These are phyloP conservation scores for Trebouxia gelatinosa DNA, from an alignment of 163 green algal species.

Conservation along the genomic window DNA sequence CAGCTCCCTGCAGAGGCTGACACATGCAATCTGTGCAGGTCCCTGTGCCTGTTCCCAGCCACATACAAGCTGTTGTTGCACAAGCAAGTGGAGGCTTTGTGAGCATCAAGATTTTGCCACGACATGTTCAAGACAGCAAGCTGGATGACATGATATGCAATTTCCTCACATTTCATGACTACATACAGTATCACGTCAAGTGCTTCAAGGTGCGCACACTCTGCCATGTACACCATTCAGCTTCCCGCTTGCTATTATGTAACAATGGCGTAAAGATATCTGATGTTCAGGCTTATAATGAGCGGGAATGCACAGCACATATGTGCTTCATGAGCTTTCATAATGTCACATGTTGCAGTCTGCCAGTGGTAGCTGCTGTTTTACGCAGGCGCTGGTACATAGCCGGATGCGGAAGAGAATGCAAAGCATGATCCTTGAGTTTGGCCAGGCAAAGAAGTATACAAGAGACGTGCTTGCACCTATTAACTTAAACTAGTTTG, in stretches of 20 bases:
- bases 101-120: conserved; percentile 1
- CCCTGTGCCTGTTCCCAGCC: background rate
- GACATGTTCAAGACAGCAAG: background rate
- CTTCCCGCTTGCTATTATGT: background rate
- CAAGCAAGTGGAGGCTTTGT: conserved; percentile 22
- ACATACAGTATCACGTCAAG: conserved; percentile 18
- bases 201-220: conserved; percentile 10
- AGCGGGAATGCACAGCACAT: background rate
- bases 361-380: background rate
- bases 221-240: background rate
- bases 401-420: conserved; percentile 18
- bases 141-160: background rate
- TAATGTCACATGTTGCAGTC: too few species aligned
- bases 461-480: conserved; percentile 10
- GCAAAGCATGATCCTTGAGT: conserved; percentile 21
- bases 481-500: conserved; percentile 17
- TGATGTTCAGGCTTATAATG: background rate
- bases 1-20: too few species aligned
- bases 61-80: background rate
- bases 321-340: background rate
- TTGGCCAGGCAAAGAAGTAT: conserved; percentile 6
- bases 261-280: background rate
- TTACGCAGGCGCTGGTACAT: conserved; percentile 20
- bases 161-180: conserved; percentile 4
- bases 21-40: background rate